Evolutionary conservation across 2,329 filamentous ascomycete genomes (phyloP), one percentile per base, ranked within the genome.

Genomic region (Calonectria fujianensis): DNA sequence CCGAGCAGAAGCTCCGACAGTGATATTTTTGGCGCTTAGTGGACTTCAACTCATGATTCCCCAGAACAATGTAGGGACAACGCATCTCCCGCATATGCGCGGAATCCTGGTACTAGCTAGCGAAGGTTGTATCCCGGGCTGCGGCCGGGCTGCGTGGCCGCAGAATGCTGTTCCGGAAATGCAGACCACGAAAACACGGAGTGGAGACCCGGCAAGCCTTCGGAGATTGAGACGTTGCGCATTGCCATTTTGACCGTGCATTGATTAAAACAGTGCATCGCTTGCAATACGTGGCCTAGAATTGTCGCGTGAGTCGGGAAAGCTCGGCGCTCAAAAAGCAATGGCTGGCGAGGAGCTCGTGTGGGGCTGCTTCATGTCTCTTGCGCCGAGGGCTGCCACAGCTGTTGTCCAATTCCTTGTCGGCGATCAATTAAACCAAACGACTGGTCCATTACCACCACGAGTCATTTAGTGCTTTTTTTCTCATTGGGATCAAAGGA

Each of bases 251-350:
- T 27, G 32, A 7, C 57, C 37, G 35, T 41, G 57, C 57, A 61
- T 61, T 39, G 35, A 27, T 39, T 4, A 35, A 61, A 39, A 41
- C 57, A 39, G 57, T 35, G 57, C 57, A 41, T 54, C 51, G 51
- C 29, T 11, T 54, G 29, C 27, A n/a, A 18, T 61, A 61, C 57
- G 57, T 61, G 57, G 57, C 35, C 57, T 35, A 61, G 57, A 39
- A 61, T 61, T 59, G 57, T 61, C 57, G 57, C 57, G 57, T 39
- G 57, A 37, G 57, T 61, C 57, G 57, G 57, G 31, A 61, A 61
- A 61, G n/a, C n/a, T 39, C 57, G 57, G 57, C 57, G 35, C 35
- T 61, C 35, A 61, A 61, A 61, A 61, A 61, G 57, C 35, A 61
- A 61, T 61, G 57, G 57, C 13, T 61, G 57, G 57, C 24, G 6